Evolutionary conservation across 2,329 filamentous ascomycete species (phyloP).

Genomic region (Hypoxylon sp.): DNA sequence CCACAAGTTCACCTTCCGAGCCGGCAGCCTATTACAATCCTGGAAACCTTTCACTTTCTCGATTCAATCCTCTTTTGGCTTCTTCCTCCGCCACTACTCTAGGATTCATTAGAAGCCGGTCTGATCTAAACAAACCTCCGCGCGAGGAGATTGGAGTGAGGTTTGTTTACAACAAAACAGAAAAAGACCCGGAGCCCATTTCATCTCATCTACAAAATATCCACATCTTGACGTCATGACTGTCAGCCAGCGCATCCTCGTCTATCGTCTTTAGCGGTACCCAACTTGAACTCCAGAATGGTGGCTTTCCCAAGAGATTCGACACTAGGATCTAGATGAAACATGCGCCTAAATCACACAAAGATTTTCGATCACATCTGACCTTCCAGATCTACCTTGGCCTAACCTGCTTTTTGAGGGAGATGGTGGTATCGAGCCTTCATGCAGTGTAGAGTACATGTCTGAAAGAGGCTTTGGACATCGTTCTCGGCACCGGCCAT

Average conservation of each 20-base stretch:
- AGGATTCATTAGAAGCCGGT: slow-evolving; percentile 22
- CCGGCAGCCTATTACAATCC: slow-evolving; percentile 31
- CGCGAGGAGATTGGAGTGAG: slow-evolving; percentile 26
- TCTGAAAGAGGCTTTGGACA: slow-evolving; percentile 23
- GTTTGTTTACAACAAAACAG: slow-evolving; percentile 13
- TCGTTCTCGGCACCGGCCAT: slow-evolving; percentile 28
- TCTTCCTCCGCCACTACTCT: slow-evolving; percentile 43
- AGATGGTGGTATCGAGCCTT: not conserved
- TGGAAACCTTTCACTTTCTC: slow-evolving; percentile 26
- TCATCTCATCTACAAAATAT: slow-evolving; percentile 35
- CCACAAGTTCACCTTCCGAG: slow-evolving; percentile 33
- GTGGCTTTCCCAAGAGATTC: slow-evolving; percentile 7
- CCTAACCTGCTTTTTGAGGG: slow-evolving; percentile 8
- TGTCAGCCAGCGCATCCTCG: slow-evolving; percentile 27
- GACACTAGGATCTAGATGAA: slow-evolving; percentile 11
- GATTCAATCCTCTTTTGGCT: slow-evolving; percentile 40
- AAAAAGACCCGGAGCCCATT: slow-evolving; percentile 34
- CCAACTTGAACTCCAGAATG: slow-evolving; percentile 16
- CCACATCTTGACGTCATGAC: slow-evolving; percentile 43
- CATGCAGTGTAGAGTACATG: slow-evolving; percentile 10
- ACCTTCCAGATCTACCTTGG: not conserved
- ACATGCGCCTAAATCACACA: slow-evolving; percentile 17
- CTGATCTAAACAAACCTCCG: slow-evolving; percentile 20
- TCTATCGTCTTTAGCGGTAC: slow-evolving; percentile 12
- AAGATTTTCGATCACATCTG: slow-evolving; percentile 10